These are phyloP conservation scores for Pichia terricola DNA, from an alignment of 1,139 yeast species.

Conservation along the genomic window DNA sequence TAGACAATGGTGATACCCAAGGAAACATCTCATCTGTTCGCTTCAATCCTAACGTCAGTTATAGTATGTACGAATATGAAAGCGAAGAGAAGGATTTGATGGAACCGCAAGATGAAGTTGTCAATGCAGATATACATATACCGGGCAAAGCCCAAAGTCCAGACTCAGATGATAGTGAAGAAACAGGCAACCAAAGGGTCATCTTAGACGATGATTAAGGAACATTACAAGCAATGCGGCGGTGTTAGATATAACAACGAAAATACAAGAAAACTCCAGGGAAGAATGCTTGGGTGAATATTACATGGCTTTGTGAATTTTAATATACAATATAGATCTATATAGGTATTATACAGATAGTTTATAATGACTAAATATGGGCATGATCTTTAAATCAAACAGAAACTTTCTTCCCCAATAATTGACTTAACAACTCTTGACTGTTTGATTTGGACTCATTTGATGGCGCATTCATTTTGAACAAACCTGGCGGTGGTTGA, in stretches of 20 bases:
- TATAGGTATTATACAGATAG: no score
- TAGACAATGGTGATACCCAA: not conserved
- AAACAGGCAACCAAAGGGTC: slow-evolving; percentile 6
- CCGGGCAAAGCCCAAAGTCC: no score
- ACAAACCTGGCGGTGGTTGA: slow-evolving; percentile 36
- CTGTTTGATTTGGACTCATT: slow-evolving; percentile 30
- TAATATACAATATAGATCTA: no score
- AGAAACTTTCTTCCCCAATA: slow-evolving; percentile 50
- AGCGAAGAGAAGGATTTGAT: not conserved
- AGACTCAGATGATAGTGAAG: not conserved
- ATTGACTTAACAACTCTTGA: slow-evolving; percentile 58
- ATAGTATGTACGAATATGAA: slow-evolving; percentile 17
- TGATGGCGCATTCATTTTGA: slow-evolving; percentile 13
- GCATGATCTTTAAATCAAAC: slow-evolving; percentile 3
- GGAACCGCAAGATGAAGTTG: not conserved
- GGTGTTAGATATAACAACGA: no score
- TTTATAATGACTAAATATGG: no score
- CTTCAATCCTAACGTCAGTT: slow-evolving; percentile 23
- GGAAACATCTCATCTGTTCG: slow-evolving; percentile 12
- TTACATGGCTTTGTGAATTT: no score
- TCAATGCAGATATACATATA: no score
- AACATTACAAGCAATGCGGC: no score
- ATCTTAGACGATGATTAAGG: not conserved
- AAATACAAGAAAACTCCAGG: no score
- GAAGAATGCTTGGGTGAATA: no score